Evolutionary conservation across 176 grass and related monocot genomes (phyloP), one percentile per base, ranked within the genome.

Genomic region (Lolium perenne): DNA sequence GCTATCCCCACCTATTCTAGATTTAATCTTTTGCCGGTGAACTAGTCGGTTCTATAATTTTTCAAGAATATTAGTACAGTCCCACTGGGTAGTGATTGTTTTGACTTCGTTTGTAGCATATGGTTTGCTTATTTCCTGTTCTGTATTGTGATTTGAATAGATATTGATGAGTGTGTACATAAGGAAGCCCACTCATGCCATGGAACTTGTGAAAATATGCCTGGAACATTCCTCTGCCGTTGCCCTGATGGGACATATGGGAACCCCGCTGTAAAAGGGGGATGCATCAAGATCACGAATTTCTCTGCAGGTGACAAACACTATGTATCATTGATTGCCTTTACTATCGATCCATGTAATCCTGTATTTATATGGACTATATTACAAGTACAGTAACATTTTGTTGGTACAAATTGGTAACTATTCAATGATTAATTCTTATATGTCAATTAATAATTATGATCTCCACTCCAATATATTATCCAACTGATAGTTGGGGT

Each of bases 161-260:
- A 79, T 60, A 79, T 79, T n/a, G 35, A 79, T 43, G 76, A 79
- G 20, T 79, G 76, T 45, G 55, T 7, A 8, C 9, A 60, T 45
- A 58, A 59, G 35, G 55, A 79, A 43, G 32, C 20, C 55, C 11
- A 63, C 40, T 63, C 77, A 26, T 80, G 77, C 40, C 21, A 80
- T 17, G 58, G 57, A 62, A 63, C 45, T 61, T 80, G 77, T 1
- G 15, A 26, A 62, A 80, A 80, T 80, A 3, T 6, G 57, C 77
- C 77, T 17, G 57, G 77, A 63, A 63, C 58, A 47, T 80, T 80
- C 46, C 12, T 63, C 14, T 80, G 77, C 13, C 40, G 21, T 17
- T 80, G 77, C n/a, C 57, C 21, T 4, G 58, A 62, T 63, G 77
- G 77, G 4, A 80, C 57, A 15, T 61, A 63, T 11, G 77, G 77